These are phyloP conservation scores for Leccinellum albellum DNA, from an alignment of 768 basidiomycete genomes.

Conservation along the genomic window DNA sequence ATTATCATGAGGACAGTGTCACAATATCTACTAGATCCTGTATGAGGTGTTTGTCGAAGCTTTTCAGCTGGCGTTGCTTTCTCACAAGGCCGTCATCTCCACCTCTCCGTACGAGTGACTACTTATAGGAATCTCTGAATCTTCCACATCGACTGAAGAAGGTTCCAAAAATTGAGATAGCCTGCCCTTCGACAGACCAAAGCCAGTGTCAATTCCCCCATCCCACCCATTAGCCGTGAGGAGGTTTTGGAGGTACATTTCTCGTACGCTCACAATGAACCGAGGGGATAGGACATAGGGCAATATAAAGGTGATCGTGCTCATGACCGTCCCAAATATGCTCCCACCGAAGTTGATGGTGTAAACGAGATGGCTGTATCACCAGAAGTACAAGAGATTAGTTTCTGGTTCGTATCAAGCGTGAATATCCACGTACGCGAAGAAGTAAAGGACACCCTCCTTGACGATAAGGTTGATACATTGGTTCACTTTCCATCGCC, in stretches of 20 bases:
- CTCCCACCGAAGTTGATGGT: constrained; percentile 5
- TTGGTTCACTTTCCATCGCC: constrained; percentile 6
- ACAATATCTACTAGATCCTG: too few species aligned
- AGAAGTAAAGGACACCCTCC: constrained; percentile 19
- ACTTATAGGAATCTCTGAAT: too few species aligned
- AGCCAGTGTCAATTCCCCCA: constrained; percentile 9
- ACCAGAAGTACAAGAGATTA: neutral
- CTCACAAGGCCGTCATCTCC: too few species aligned
- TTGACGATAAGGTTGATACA: constrained; percentile 12
- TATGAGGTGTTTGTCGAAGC: too few species aligned
- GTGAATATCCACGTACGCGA: constrained; percentile 9
- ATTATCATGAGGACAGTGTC: too few species aligned
- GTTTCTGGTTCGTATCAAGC: neutral
- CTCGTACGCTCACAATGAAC: constrained; percentile 18
- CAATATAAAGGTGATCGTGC: neutral
- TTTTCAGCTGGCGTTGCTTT: too few species aligned
- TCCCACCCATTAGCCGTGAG: neutral
- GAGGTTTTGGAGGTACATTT: neutral
- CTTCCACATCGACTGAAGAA: neutral
- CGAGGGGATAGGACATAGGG: constrained; percentile 15
- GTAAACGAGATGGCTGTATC: constrained; percentile 10
- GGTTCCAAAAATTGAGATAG: neutral
- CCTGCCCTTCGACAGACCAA: constrained; percentile 6
- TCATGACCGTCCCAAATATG: neutral
- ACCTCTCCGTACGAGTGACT: too few species aligned